Evolutionary conservation across 805 yeast species (phyloP).

Genomic region (Yarrowia phangngaensis): DNA sequence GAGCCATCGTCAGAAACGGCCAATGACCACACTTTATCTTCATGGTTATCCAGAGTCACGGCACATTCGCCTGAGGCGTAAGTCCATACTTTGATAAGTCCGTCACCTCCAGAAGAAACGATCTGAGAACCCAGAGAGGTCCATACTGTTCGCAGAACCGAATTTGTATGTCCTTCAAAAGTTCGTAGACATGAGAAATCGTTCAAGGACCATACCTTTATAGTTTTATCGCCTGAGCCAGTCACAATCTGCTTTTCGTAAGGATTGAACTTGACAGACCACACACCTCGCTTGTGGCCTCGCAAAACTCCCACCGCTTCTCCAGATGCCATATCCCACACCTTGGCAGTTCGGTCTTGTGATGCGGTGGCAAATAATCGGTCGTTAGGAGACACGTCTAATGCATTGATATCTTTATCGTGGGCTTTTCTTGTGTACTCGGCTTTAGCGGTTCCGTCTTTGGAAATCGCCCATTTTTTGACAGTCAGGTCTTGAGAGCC

Average conservation of each 20-base stretch:
- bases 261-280: slow-evolving; percentile 83
- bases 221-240: slow-evolving; percentile 88
- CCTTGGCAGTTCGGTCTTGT: slow-evolving; percentile 84
- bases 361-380: slow-evolving; percentile 87
- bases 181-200: slow-evolving; percentile 75
- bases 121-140: slow-evolving; percentile 64
- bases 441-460: slow-evolving; percentile 43
- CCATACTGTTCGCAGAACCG: slow-evolving; percentile 78
- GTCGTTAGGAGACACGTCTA: slow-evolving; percentile 89
- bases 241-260: slow-evolving; percentile 73
- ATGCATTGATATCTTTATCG: slow-evolving; percentile 88
- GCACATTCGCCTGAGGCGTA: slow-evolving; percentile 67
- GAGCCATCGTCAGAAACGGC: slow-evolving; percentile 61
- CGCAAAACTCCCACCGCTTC: slow-evolving; percentile 78
- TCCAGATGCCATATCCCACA: slow-evolving; percentile 85
- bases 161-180: slow-evolving; percentile 90
- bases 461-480: slow-evolving; percentile 68
- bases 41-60: slow-evolving; percentile 84
- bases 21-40: slow-evolving; percentile 91
- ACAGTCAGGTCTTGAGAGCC: slow-evolving; percentile 82
- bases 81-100: slow-evolving; percentile 90
- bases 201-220: slow-evolving; percentile 80
- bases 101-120: slow-evolving; percentile 83
- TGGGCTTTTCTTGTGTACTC: slow-evolving; percentile 93
- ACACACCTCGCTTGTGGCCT: slow-evolving; percentile 92